Percentiles rank a stretch among this genome's conserved stretches.
Conservation (phyloP, 768 basidiomycete species). For the Calvatia gigantea region DNA sequence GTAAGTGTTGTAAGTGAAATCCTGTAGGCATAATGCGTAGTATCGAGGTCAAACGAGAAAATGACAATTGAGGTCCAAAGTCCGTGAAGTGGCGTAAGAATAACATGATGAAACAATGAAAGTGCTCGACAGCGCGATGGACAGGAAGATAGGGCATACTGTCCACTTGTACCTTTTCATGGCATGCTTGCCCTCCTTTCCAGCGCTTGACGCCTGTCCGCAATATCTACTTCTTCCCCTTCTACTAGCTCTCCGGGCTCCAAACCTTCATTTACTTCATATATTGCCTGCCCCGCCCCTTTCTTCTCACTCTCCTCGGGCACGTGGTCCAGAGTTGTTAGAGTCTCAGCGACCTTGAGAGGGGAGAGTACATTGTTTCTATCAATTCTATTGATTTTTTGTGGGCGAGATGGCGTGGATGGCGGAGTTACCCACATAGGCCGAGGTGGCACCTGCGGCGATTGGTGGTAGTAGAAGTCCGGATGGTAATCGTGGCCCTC, state of each 20-base stretch:
- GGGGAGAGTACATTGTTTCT: neutral
- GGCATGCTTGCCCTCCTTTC: constrained; percentile 4
- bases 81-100: too few relatives aligned
- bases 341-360: neutral
- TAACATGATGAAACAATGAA: neutral
- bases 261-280: neutral
- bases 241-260: constrained; percentile 2
- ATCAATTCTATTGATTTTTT: constrained; percentile 3
- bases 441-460: neutral
- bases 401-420: neutral
- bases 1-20: too few relatives aligned
- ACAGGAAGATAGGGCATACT: neutral
- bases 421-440: neutral
- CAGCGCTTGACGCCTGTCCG: neutral
- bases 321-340: neutral
- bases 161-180: neutral
- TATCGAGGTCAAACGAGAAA: too few relatives aligned
- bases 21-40: too few relatives aligned
- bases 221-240: neutral
- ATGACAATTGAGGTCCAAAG: too few relatives aligned
- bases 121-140: neutral
- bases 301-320: neutral
- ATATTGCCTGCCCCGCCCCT: neutral
- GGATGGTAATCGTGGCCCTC: neutral
- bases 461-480: neutral